phyloP scores from a whole-genome alignment of 2,329 filamentous ascomycete species.

The Neonectria magnoliae region DNA sequence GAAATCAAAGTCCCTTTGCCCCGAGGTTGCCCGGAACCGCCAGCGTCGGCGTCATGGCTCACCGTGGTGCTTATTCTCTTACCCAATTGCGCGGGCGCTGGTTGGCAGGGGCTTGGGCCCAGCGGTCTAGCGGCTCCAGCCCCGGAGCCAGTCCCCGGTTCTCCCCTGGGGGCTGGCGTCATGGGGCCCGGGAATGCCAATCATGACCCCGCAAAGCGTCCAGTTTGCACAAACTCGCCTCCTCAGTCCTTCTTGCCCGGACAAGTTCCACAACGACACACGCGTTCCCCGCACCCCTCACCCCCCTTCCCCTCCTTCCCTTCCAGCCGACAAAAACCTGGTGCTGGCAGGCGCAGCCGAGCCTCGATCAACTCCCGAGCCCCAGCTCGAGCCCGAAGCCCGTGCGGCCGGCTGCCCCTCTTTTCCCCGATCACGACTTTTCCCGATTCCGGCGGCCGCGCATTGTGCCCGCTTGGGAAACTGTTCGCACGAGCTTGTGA shows the following conservation, averaged over 20 bases:
- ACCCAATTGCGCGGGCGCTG: constrained; percentile 43
- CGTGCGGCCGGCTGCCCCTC: constrained; percentile 37
- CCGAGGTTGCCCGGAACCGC: constrained; percentile 42
- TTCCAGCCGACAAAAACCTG: constrained; percentile 24
- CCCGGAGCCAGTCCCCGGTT: constrained; percentile 30
- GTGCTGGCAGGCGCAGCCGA: constrained; percentile 26
- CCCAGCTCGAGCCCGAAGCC: constrained; percentile 26
- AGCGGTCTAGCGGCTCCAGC: constrained; percentile 21
- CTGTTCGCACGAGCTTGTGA: constrained; percentile 4
- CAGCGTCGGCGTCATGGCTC: constrained; percentile 38
- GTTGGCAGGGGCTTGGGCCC: constrained; percentile 39
- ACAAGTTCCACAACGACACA: constrained; percentile 18
- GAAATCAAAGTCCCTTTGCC: constrained; percentile 36
- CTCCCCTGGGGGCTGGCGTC: constrained; percentile 35
- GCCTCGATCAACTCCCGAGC: constrained; percentile 33
- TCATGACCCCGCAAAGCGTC: constrained; percentile 40
- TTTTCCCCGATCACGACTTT: constrained; percentile 36
- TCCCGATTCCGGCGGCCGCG: constrained; percentile 32
- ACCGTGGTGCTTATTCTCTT: constrained; percentile 44
- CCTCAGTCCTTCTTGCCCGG: background rate
- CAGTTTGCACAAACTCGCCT: background rate
- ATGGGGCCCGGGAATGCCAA: constrained; percentile 40
- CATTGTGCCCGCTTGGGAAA: constrained; percentile 25
- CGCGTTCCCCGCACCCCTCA: constrained; percentile 29
- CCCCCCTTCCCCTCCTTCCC: constrained; percentile 13